Percentiles rank a stretch among this genome's conserved stretches.
Conservation (phyloP, 257 asterid genomes). For the Penstemon eatonii region DNA sequence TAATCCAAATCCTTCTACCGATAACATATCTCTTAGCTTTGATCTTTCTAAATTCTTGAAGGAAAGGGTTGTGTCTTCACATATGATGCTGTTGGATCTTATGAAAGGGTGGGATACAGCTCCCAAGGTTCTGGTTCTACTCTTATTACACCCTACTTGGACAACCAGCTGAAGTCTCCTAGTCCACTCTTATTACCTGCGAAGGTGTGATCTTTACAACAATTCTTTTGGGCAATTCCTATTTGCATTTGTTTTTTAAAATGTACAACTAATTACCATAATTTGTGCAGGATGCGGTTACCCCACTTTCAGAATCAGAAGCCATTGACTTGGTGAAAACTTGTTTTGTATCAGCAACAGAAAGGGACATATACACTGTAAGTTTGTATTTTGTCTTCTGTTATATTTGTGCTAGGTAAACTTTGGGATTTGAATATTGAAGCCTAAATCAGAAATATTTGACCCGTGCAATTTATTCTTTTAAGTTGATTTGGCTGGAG, state of each 20-base stretch:
- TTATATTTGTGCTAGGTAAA: not conserved
- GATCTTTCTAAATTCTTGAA: slow-evolving; percentile 28
- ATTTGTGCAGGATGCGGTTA: slow-evolving; percentile 56
- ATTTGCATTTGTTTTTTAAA: not conserved
- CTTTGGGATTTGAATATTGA: not conserved
- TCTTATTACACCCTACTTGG: slow-evolving; percentile 91
- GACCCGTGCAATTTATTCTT: not conserved
- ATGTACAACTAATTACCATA: slow-evolving; percentile 1
- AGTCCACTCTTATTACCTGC: slow-evolving; percentile 63
- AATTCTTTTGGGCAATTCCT: not conserved
- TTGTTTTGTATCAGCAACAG: slow-evolving; percentile 81
- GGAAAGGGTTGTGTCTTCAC: slow-evolving; percentile 99
- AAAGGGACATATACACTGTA: slow-evolving; percentile 79
- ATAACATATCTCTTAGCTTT: slow-evolving; percentile 15
- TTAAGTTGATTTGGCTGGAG: no score
- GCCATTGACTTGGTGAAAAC: slow-evolving; percentile 87
- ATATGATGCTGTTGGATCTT: slow-evolving; percentile 95
- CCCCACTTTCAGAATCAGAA: slow-evolving; percentile 79
- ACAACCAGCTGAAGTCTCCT: slow-evolving; percentile 73
- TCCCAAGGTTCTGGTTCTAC: slow-evolving; percentile 97
- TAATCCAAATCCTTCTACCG: not conserved
- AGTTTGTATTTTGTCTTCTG: slow-evolving; percentile 25
- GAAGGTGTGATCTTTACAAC: slow-evolving; percentile 34
- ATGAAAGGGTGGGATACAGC: slow-evolving; percentile 96
- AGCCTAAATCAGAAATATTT: not conserved